Percentiles rank a stretch among this genome's conserved stretches.
phyloP scores from a whole-genome alignment of 1,284 basidiomycete species.

The Amylostereum areolatum region DNA sequence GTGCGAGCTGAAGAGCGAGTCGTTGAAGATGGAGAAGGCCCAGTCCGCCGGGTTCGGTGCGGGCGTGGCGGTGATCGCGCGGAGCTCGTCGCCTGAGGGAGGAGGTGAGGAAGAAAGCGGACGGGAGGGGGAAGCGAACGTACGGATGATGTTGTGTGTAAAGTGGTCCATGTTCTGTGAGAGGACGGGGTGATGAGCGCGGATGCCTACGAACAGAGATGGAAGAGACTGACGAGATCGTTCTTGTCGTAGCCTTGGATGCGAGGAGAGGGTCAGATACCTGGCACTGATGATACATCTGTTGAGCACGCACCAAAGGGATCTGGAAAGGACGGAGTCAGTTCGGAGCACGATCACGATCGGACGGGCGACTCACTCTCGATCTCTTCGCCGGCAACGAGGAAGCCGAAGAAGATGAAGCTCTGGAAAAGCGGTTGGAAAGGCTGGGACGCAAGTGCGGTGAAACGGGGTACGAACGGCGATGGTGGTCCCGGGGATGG shows the following conservation, averaged over 20 bases:
- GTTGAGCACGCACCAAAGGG: conserved; percentile 37
- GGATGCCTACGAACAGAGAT: background rate
- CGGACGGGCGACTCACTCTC: conserved; percentile 42
- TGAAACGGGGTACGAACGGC: conserved; percentile 17
- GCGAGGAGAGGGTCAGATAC: conserved; percentile 3
- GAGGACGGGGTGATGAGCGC: conserved; percentile 4
- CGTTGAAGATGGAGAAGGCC: conserved; percentile 55
- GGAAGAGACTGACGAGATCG: conserved; percentile 42
- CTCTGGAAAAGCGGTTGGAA: conserved; percentile 17
- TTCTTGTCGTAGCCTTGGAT: conserved; percentile 56
- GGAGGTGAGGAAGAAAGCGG: background rate
- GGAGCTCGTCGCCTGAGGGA: conserved; percentile 44
- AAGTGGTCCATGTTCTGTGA: conserved; percentile 58
- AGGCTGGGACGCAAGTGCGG: background rate
- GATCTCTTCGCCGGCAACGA: conserved; percentile 66
- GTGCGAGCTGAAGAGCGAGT: conserved; percentile 40
- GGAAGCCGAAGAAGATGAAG: conserved; percentile 66
- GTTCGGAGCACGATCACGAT: conserved; percentile 8
- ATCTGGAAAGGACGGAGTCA: conserved; percentile 28
- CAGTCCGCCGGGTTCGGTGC: conserved; percentile 52
- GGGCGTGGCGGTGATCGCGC: conserved; percentile 47
- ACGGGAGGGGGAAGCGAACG: conserved; percentile 15
- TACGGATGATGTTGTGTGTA: conserved; percentile 58
- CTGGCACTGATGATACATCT: conserved; percentile 4
- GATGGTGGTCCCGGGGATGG: conserved; percentile 56